Conservation (phyloP, 1,284 basidiomycete species). For the Mycosarcoma maydis region DNA sequence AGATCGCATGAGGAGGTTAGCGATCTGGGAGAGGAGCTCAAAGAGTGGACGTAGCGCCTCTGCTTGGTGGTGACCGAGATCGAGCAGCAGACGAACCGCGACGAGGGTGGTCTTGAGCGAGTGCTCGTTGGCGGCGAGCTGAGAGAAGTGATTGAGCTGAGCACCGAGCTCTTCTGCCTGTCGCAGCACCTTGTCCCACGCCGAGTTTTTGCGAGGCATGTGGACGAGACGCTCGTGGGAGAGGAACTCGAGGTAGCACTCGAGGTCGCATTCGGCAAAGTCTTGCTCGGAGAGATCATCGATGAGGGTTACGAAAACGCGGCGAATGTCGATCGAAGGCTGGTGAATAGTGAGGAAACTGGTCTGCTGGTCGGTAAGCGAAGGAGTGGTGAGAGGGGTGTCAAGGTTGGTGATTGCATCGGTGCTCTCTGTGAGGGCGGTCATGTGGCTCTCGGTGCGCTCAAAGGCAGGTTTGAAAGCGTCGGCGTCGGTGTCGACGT, state of each 20-base stretch:
- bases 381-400: constrained; percentile 4
- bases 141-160: constrained; percentile 3
- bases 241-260: constrained; percentile 16
- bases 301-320: constrained; percentile 26
- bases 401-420: not conserved
- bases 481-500: too few relatives aligned
- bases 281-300: constrained; percentile 22
- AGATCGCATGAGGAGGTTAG: constrained; percentile 1
- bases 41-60: constrained; percentile 4
- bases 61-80: constrained; percentile 4
- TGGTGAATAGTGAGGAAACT: constrained; percentile 25
- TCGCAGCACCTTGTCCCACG: constrained; percentile 5
- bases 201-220: constrained; percentile 11
- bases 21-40: constrained; percentile 4
- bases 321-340: constrained; percentile 19
- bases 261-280: constrained; percentile 7
- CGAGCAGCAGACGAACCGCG: not conserved
- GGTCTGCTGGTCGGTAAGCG: constrained; percentile 1
- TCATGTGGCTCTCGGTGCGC: constrained; percentile 3
- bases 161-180: constrained; percentile 7
- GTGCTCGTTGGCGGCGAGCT: constrained; percentile 3
- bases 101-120: constrained; percentile 2
- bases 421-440: constrained; percentile 2
- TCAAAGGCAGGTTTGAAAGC: not conserved
- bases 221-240: constrained; percentile 22